A percentile compares a stretch with the other conserved stretches of the same genome.
These are phyloP conservation scores for Sordariomycetes sp. DNA, from an alignment of 2,329 filamentous ascomycete genomes.

Conservation along the genomic window DNA sequence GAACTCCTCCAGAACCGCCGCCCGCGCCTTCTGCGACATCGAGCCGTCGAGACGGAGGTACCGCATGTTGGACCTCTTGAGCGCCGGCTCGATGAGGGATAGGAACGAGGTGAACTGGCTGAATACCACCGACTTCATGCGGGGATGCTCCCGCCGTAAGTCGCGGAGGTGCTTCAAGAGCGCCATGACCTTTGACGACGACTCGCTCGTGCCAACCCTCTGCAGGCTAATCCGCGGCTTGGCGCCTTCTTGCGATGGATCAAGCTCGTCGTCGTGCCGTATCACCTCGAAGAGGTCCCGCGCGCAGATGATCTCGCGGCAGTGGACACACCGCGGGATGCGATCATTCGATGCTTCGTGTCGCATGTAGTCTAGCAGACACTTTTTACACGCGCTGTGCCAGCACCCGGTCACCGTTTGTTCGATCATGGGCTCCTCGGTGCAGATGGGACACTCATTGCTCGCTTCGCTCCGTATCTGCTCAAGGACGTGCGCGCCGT, in stretches of 20 bases:
- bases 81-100: constrained; percentile 73
- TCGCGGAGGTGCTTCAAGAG: constrained; percentile 63
- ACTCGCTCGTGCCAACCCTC: constrained; percentile 47
- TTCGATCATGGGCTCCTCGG: constrained; percentile 90
- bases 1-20: constrained; percentile 67
- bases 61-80: constrained; percentile 56
- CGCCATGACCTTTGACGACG: constrained; percentile 79
- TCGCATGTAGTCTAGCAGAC: constrained; percentile 78
- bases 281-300: constrained; percentile 89
- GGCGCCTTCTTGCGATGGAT: constrained; percentile 13
- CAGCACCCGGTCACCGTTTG: constrained; percentile 93
- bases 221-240: constrained; percentile 45
- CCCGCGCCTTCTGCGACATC: constrained; percentile 75
- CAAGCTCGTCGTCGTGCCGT: constrained; percentile 53
- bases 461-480: constrained; percentile 85
- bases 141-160: constrained; percentile 50
- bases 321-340: constrained; percentile 77
- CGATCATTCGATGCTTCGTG: constrained; percentile 70
- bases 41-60: constrained; percentile 85
- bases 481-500: constrained; percentile 74
- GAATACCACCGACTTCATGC: constrained; percentile 83
- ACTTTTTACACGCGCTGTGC: constrained; percentile 94
- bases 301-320: constrained; percentile 67
- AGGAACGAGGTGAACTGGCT: constrained; percentile 97
- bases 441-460: constrained; percentile 87